phyloP scores from a whole-genome alignment of 2,329 filamentous ascomycete species.

The Aspergillus phoenicis region DNA sequence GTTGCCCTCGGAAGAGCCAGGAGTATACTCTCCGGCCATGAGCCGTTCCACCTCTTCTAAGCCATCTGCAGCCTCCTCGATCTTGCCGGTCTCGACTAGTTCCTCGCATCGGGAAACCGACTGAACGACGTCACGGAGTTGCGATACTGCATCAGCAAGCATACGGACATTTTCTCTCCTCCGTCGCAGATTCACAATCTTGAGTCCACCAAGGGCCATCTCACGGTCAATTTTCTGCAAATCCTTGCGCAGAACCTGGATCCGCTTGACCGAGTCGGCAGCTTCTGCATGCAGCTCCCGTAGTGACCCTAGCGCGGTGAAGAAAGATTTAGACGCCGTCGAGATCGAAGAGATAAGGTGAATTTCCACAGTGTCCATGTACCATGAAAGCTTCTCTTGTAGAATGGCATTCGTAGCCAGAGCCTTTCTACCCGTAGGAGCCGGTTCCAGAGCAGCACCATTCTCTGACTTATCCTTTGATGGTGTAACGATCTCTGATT shows the following conservation, averaged over 20 bases:
- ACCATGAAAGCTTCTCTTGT: slow-evolving; percentile 98
- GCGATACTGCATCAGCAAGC: slow-evolving; percentile 78
- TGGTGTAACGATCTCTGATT: slow-evolving; percentile 88
- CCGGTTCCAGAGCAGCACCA: slow-evolving; percentile 60
- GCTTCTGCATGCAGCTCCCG: slow-evolving; percentile 91
- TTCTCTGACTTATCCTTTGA: slow-evolving; percentile 59
- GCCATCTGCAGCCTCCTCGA: slow-evolving; percentile 75
- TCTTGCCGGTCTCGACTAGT: slow-evolving; percentile 78
- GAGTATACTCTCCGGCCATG: slow-evolving; percentile 69
- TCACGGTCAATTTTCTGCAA: slow-evolving; percentile 80
- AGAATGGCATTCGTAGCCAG: slow-evolving; percentile 95
- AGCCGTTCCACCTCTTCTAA: slow-evolving; percentile 79
- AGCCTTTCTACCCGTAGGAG: slow-evolving; percentile 68
- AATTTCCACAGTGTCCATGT: slow-evolving; percentile 98
- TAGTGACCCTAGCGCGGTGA: slow-evolving; percentile 86
- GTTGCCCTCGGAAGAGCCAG: slow-evolving; percentile 31
- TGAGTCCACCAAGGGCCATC: slow-evolving; percentile 80
- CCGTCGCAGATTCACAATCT: slow-evolving; percentile 80
- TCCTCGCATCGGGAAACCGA: slow-evolving; percentile 75
- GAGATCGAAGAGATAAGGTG: slow-evolving; percentile 96
- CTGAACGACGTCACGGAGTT: slow-evolving; percentile 77
- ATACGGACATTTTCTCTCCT: slow-evolving; percentile 82
- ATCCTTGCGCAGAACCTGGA: slow-evolving; percentile 78
- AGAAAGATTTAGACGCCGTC: slow-evolving; percentile 92
- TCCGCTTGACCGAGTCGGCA: slow-evolving; percentile 83